Evolutionary conservation across 2,329 filamentous ascomycete species (phyloP), one percentile per base, ranked within the genome.

Genomic region (Chalaropsis thielavioides): DNA sequence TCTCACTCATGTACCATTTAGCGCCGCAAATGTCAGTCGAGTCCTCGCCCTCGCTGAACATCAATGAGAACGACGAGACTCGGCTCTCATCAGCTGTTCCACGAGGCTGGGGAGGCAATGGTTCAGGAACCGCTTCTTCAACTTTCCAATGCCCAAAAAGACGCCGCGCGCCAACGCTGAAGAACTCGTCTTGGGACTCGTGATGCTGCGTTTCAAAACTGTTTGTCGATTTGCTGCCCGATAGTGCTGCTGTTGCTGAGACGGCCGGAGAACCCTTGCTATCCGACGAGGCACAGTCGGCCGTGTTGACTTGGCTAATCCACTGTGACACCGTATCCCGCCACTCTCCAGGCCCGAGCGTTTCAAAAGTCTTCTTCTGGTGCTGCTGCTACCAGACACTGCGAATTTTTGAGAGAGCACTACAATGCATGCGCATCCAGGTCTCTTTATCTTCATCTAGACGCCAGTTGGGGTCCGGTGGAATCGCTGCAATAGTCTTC

Each of bases 1-100:
- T 31, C 38, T 58, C 54, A n/a, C 31, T 58, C 54, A 58, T 17
- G 17, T 58, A 58, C 54, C 54, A 58, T n/a, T 58, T 58, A 7
- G 27, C 31, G 27, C 31, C 17, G 15, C 19, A 27, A 4, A 10
- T 38, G 54, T 58, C 17, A n/a, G 27, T 3, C 6, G 17, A n/a
- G 8, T 11, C 27, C 10, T 58, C 54, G 24, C 24, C n/a, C 24
- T 35, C 5, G 10, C 24, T 58, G 15, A 58, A 31, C 27, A 58
- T 31, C 31, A 58, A 58, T n/a, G 54, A 58, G 11, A 58, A n/a
- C 24, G 31, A 27, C 10, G 54, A 58, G 24, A 13, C 31, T 35
- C 7, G 27, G 15, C 17, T 2, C 7, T 1, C 54, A 38, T 38
- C 54, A 19, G 5, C 15, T 15, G 27, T 58, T 15, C 7, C 2